A percentile compares a stretch with the other conserved stretches of the same genome.
phyloP scores from a whole-genome alignment of 345 rosid genomes.

The Alliaria petiolata region DNA sequence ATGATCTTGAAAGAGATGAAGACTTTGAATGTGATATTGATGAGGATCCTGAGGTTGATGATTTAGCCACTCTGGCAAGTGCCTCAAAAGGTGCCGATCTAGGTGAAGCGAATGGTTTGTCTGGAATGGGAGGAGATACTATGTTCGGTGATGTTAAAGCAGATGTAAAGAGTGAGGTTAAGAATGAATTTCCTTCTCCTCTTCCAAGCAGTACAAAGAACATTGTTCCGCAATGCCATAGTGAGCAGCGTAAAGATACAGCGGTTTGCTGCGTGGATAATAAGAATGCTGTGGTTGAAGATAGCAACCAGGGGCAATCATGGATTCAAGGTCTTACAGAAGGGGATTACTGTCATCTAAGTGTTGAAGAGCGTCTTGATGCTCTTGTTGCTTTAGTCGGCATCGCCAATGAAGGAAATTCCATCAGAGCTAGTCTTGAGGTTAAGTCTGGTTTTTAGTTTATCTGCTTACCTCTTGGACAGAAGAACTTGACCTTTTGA shows the following conservation, averaged over 20 bases:
- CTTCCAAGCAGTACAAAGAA: constrained; percentile 42
- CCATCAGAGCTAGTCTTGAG: constrained; percentile 89
- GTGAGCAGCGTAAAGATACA: constrained; percentile 38
- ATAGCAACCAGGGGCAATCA: constrained; percentile 70
- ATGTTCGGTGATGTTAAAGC: constrained; percentile 33
- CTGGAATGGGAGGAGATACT: constrained; percentile 43
- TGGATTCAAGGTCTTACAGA: constrained; percentile 96
- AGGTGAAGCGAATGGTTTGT: constrained; percentile 39
- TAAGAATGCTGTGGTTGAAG: constrained; percentile 66
- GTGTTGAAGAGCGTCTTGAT: constrained; percentile 93
- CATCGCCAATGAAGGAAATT: constrained; percentile 92
- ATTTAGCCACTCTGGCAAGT: constrained; percentile 50
- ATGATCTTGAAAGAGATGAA: constrained; percentile 83
- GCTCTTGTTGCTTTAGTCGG: constrained; percentile 83
- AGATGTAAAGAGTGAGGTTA: constrained; percentile 38
- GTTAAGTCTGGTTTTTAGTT: constrained; percentile 35
- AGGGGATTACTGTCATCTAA: constrained; percentile 90
- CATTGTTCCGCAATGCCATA: too few relatives aligned
- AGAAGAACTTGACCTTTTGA: constrained; percentile 9
- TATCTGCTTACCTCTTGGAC: constrained; percentile 1
- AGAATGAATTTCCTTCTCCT: constrained; percentile 39
- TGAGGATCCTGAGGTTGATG: constrained; percentile 97
- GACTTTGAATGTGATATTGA: constrained; percentile 88
- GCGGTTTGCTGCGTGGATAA: constrained; percentile 36
- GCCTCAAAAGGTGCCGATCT: constrained; percentile 43